Conservation (phyloP, 768 basidiomycete species). For the Pisolithus tinctorius region DNA sequence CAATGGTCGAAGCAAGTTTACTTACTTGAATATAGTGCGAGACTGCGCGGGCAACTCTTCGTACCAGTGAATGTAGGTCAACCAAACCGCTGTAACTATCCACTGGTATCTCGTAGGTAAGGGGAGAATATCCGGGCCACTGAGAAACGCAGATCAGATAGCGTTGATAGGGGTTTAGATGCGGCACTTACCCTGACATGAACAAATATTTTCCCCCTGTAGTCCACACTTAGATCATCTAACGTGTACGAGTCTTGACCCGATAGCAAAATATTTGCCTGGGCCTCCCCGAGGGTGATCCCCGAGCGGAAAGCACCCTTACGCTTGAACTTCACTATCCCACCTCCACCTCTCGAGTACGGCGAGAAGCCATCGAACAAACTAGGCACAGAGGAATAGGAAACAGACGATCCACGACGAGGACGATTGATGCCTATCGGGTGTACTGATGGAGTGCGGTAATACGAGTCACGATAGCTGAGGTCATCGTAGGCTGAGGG, state of each 20-base stretch:
- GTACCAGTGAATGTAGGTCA: slow-evolving; percentile 58
- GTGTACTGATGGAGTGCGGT: slow-evolving; percentile 26
- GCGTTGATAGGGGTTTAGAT: background rate
- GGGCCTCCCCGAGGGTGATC: slow-evolving; percentile 62
- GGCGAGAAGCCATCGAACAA: slow-evolving; percentile 39
- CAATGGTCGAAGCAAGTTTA: slow-evolving; percentile 3
- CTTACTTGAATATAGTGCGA: slow-evolving; percentile 68
- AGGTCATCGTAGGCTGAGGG: slow-evolving; percentile 50
- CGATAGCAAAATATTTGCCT: slow-evolving; percentile 54
- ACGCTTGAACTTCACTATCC: slow-evolving; percentile 65
- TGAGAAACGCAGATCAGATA: slow-evolving; percentile 17
- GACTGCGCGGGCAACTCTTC: slow-evolving; percentile 64
- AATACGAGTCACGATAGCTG: slow-evolving; percentile 44
- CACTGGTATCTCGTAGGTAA: slow-evolving; percentile 71
- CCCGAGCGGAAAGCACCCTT: slow-evolving; percentile 62
- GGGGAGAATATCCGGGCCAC: slow-evolving; percentile 66
- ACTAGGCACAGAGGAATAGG: slow-evolving; percentile 30
- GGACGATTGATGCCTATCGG: slow-evolving; percentile 16
- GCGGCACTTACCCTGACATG: slow-evolving; percentile 48
- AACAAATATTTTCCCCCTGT: slow-evolving; percentile 50
- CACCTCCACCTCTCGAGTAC: slow-evolving; percentile 27
- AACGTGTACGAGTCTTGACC: slow-evolving; percentile 56
- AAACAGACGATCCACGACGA: slow-evolving; percentile 36
- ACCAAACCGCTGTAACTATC: slow-evolving; percentile 61
- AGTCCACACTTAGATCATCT: slow-evolving; percentile 61